Evolutionary conservation across 2,329 filamentous ascomycete genomes (phyloP).

Genomic region (Cladophialophora psammophila): DNA sequence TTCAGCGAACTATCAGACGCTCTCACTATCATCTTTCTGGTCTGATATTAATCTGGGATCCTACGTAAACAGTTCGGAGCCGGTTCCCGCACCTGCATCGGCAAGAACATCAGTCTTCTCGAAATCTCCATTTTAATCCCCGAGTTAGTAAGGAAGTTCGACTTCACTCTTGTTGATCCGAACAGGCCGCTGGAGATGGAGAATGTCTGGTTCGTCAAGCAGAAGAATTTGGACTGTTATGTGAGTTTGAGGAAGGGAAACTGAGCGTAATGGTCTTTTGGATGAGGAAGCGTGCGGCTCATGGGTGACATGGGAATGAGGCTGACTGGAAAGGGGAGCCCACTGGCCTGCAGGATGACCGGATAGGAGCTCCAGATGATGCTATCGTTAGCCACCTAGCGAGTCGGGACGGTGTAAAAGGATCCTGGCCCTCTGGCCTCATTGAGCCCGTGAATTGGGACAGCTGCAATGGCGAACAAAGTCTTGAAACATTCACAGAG

Average conservation of each 20-base stretch:
- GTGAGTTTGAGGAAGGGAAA: conserved; percentile 23
- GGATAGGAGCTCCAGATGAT: no score
- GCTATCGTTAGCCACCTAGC: background rate
- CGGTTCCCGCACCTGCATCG: conserved; percentile 34
- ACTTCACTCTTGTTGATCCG: conserved; percentile 35
- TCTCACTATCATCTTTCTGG: background rate
- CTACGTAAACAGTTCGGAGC: conserved; percentile 29
- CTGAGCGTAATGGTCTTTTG: conserved; percentile 1
- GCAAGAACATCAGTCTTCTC: conserved; percentile 31
- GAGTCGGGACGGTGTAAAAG: background rate
- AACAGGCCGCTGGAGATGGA: conserved; percentile 32
- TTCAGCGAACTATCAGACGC: background rate
- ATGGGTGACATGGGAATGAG: no score
- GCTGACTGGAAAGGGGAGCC: no score
- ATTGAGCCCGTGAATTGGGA: no score
- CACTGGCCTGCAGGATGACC: no score
- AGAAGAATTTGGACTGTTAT: conserved; percentile 33
- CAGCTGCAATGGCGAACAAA: no score
- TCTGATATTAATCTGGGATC: conserved; percentile 46
- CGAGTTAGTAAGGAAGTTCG: conserved; percentile 35
- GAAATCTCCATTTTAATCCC: conserved; percentile 36
- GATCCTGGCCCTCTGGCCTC: background rate
- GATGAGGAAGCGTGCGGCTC: background rate
- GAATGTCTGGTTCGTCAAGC: conserved; percentile 60
- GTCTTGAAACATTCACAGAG: no score